Base-by-base conservation (phyloP, 1,284 basidiomycete species). In the Malassezia cuniculi region DNA sequence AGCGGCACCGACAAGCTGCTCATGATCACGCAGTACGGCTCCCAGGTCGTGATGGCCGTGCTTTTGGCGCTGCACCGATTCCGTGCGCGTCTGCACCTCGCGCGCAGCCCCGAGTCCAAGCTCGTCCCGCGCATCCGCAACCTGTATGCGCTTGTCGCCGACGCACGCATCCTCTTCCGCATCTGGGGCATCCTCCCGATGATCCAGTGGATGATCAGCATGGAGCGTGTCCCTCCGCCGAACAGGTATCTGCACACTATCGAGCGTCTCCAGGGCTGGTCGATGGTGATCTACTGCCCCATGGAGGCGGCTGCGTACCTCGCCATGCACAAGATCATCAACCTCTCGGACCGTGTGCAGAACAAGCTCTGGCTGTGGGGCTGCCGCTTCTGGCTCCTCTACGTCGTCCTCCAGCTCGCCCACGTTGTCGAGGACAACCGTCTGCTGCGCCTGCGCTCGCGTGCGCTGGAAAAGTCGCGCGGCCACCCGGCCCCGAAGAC, bases 171-270 rank as follows among this genome's bases (percentile, higher is more conserved):
- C 20, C 50, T 66, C 6, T 64, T 47, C 46, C 48, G 63, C 18
- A 66, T 66, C 36, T 64, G 61, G 60, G 60, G 57, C n/a, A 43
- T 65, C n/a, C 41, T 66, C 31, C 59, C 61, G 25, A 66, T 66
- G 36, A 16, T 64, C 35, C 52, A 66, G 46, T 66, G 62, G 62
- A 64, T 66, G 55, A 54, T 62, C 31, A 40, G 50, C 21, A 30
- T 66, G 9, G 63, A 64, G 43, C 39, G 55, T 17, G 40, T 48
- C 1, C 59, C 57, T 16, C 63, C 61, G 14, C 57, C 57, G 2
- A 63, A 57, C 1, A 31, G 52, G 15, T 40, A 60, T 20, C 40
- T 66, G 33, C 57, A 59, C 48, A 55, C 57, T 38, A 56, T 66
- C 20, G 63, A 66, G 51, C 50, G 63, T 5, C 51, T 66, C 21